Evolutionary conservation across 345 rosid species (phyloP).

Genomic region (Salix viminalis): DNA sequence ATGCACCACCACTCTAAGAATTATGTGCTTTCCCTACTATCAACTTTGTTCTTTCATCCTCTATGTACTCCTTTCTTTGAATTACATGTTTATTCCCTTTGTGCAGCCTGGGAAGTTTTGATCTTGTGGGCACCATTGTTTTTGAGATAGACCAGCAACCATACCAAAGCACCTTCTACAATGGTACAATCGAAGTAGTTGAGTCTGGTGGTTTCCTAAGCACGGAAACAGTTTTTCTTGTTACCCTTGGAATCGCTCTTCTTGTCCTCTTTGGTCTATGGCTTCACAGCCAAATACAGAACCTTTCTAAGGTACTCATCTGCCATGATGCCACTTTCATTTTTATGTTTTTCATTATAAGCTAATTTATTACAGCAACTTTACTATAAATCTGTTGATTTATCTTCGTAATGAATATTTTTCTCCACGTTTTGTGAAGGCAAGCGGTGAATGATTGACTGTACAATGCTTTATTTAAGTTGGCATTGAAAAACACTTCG

Average conservation of each 20-base stretch:
- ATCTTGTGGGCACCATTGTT: conserved; percentile 75
- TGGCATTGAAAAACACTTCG: background rate
- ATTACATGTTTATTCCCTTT: background rate
- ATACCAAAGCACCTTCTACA: conserved; percentile 65
- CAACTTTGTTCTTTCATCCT: background rate
- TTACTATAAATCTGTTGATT: background rate
- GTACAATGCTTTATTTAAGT: background rate
- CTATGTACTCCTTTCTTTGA: background rate
- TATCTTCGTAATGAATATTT: background rate
- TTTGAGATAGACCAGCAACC: conserved; percentile 79
- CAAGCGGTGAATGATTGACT: background rate
- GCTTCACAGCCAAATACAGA: conserved; percentile 62
- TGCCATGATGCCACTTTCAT: background rate
- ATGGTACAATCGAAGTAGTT: conserved; percentile 87
- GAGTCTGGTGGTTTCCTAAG: conserved; percentile 75
- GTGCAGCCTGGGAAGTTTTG: conserved; percentile 85
- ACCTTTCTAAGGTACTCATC: conserved; percentile 62
- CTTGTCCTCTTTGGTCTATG: conserved; percentile 59
- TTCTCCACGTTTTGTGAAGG: background rate
- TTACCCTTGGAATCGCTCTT: conserved; percentile 63
- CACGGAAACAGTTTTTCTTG: conserved; percentile 81
- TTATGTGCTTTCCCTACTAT: background rate
- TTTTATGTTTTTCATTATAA: background rate
- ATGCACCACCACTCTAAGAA: background rate
- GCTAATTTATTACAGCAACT: background rate